Percentiles rank a stretch among this genome's conserved stretches.
Conservation (phyloP, 768 basidiomycete genomes). For the Amanita jacksonii region DNA sequence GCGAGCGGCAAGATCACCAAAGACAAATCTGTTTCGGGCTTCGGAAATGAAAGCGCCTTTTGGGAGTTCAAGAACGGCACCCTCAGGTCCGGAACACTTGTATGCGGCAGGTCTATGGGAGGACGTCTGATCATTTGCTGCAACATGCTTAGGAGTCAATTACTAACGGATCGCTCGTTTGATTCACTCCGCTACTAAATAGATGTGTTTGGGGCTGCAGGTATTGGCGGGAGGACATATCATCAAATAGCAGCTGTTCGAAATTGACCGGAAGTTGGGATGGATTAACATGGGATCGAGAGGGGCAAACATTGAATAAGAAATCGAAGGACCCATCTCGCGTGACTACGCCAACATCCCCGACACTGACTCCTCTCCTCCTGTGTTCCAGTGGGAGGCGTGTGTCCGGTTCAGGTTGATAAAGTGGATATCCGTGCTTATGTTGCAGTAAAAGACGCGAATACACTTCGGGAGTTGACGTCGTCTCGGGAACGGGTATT, state of each 20-base stretch:
- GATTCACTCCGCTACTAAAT: too few relatives aligned
- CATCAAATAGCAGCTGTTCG: background rate
- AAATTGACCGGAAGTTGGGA: background rate
- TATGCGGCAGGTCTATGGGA: background rate
- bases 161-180: too few relatives aligned
- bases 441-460: too few relatives aligned
- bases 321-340: background rate
- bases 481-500: too few relatives aligned
- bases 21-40: background rate
- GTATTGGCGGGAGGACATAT: too few relatives aligned
- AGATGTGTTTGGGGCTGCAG: too few relatives aligned
- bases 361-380: background rate
- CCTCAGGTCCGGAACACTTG: conserved; percentile 3
- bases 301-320: background rate
- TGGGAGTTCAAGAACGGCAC: conserved; percentile 12
- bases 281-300: background rate
- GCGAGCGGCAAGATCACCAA: conserved; percentile 10
- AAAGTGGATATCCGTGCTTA: background rate
- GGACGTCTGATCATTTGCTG: too few relatives aligned
- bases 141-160: too few relatives aligned
- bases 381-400: background rate
- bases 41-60: conserved; percentile 8
- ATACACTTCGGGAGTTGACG: too few relatives aligned
- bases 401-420: background rate
- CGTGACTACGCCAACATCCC: background rate